Conservation (phyloP, 805 yeast genomes). For the Saturnispora saitoi region DNA sequence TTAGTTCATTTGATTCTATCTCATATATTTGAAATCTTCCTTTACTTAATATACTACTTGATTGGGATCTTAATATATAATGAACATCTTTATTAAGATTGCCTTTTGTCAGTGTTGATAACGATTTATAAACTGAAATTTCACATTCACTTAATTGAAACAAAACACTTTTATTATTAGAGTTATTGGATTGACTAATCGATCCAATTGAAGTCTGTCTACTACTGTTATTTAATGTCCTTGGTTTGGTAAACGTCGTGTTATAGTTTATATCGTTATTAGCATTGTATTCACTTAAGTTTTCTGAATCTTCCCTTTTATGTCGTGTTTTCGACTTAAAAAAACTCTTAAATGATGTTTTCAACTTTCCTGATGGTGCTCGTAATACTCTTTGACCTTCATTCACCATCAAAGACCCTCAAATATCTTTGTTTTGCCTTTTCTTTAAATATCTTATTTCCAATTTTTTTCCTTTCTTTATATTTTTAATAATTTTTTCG, state of each 20-base stretch:
- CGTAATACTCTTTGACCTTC: not conserved
- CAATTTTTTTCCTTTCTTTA: not conserved
- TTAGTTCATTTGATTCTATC: conserved; percentile 42
- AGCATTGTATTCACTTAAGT: not conserved
- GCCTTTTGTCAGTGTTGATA: not conserved
- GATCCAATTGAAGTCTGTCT: not conserved
- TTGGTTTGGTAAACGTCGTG: not conserved
- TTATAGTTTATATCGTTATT: not conserved
- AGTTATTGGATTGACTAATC: not conserved
- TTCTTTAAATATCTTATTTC: not conserved
- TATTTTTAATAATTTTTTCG: not conserved
- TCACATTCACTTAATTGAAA: conserved; percentile 10
- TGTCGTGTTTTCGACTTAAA: not conserved
- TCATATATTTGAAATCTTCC: conserved; percentile 55
- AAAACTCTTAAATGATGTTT: not conserved
- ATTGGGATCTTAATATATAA: conserved; percentile 1
- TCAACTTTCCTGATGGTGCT: not conserved
- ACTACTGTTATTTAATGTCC: not conserved
- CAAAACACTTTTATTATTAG: not conserved
- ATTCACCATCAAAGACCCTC: not conserved
- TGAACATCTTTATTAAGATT: not conserved
- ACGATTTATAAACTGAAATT: conserved; percentile 11
- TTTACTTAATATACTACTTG: conserved; percentile 38
- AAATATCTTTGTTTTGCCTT: not conserved
- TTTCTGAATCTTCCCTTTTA: not conserved